Percentiles rank a stretch among this genome's conserved stretches.
Conservation (phyloP, 2,329 filamentous ascomycete species). For the Leptographium lundbergii region DNA sequence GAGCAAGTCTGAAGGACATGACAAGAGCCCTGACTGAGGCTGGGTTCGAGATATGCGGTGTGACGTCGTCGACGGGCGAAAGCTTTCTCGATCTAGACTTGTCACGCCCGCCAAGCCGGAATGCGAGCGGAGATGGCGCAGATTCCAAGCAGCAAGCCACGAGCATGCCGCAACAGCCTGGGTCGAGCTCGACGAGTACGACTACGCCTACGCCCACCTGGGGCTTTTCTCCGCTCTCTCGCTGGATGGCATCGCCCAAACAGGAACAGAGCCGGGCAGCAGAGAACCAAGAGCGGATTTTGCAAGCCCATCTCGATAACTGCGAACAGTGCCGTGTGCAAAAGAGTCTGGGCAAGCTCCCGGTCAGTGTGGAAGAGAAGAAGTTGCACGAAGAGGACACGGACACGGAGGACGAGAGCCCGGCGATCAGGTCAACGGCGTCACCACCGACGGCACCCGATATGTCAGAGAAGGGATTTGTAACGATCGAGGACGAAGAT, state of each 20-base stretch:
- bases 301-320: conserved; percentile 26
- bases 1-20: conserved; percentile 31
- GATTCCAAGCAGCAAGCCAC: conserved; percentile 6
- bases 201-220: conserved; percentile 1
- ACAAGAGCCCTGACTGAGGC: conserved; percentile 36
- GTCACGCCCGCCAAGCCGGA: neutral
- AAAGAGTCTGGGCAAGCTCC: neutral
- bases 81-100: neutral
- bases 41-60: conserved; percentile 45
- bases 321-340: conserved; percentile 27
- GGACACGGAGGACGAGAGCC: neutral
- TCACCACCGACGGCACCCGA: neutral
- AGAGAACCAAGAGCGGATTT: conserved; percentile 1
- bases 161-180: neutral
- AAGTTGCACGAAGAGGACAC: neutral
- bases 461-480: conserved; percentile 16
- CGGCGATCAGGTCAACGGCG: neutral
- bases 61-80: conserved; percentile 24
- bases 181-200: neutral
- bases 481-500: conserved; percentile 23
- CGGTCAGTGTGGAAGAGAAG: neutral
- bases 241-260: conserved; percentile 6
- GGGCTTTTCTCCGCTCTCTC: conserved; percentile 8
- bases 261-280: neutral
- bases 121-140: conserved; percentile 5